Evolutionary conservation across 805 yeast genomes (phyloP).

Genomic region (Komagataella mondaviorum): DNA sequence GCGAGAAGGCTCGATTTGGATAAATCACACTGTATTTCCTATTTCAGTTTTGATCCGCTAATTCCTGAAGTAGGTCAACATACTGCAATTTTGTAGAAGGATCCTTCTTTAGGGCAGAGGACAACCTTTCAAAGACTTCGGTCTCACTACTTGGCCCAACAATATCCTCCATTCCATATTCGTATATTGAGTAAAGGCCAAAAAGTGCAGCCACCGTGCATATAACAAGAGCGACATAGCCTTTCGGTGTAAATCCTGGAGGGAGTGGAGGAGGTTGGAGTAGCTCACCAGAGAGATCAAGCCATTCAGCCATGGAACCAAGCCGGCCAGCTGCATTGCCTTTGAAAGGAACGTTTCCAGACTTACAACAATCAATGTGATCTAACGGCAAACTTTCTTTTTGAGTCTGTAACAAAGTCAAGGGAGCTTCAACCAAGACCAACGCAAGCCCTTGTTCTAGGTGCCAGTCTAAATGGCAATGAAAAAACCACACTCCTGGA

Average conservation of each 20-base stretch:
- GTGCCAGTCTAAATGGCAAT: slow-evolving; percentile 85
- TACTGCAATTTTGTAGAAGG: background rate
- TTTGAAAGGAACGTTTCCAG: slow-evolving; percentile 25
- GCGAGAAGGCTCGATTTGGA: background rate
- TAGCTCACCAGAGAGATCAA: slow-evolving; percentile 46
- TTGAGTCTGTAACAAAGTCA: slow-evolving; percentile 28
- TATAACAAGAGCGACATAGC: slow-evolving; percentile 46
- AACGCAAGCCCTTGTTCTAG: slow-evolving; percentile 71
- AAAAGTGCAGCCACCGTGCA: slow-evolving; percentile 43
- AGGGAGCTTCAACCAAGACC: slow-evolving; percentile 59
- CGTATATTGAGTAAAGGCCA: slow-evolving; percentile 46
- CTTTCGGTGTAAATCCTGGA: slow-evolving; percentile 55
- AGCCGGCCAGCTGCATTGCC: slow-evolving; percentile 65
- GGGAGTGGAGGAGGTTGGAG: slow-evolving; percentile 53
- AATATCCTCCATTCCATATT: slow-evolving; percentile 55
- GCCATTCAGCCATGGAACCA: slow-evolving; percentile 30
- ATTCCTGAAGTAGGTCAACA: background rate
- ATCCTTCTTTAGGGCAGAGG: background rate
- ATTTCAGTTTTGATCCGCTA: background rate
- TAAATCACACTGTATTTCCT: background rate
- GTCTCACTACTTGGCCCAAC: background rate
- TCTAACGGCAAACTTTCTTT: slow-evolving; percentile 24
- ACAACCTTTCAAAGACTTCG: background rate
- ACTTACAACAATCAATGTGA: slow-evolving; percentile 35
- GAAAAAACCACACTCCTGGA: slow-evolving; percentile 93